Evolutionary conservation across 2,329 filamentous ascomycete species (phyloP), one percentile per base, ranked within the genome.

Genomic region (Pestalotiopsis sp.): DNA sequence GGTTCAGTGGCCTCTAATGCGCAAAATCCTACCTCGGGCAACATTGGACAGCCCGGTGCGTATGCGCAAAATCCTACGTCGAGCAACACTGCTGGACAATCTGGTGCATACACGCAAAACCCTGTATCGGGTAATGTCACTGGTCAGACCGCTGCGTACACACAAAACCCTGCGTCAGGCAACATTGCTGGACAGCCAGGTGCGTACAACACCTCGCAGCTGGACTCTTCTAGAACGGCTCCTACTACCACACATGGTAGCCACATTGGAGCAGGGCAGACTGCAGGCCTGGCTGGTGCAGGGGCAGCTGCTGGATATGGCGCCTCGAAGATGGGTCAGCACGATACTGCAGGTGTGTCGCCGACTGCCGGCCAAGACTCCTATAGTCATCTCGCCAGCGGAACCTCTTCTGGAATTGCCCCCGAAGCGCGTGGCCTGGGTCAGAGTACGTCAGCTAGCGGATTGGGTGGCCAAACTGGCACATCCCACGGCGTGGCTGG

Each of bases 301-400:
- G 62, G 62, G 31, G 62, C 62, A 12, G 62, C 62, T 13, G 62
- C 41, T 27, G 62, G 62, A 23, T 45, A 49, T 23, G 62, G 62
- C 4, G 62, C 20, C 3, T 64, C 62, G 2, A 23, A 27, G 20
- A 17, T 58, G 13, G 63, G 23, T 2, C 57, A 59, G 57, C 57
- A 59, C 12, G 27, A 31, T 27, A 23, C 4, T 59, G 23, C 27
- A 25, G 6, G 14, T 27, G 23, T 2, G 9, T 2, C 57, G 13
- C 4, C 23, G 11, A 27, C 57, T 27, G 11, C 20, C 17, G 23
- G 23, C 4, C 23, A 17, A 31, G 59, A 39, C 11, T 36, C 59
- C 2, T 62, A 62, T 36, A n/a, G 38, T 23, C 27, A 62, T 2
- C 31, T 62, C 2, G 1, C 59, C 27, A 39, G 31, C 12, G 59